Conservation (phyloP, 345 rosid species). For the Eutrema yunnanense region DNA sequence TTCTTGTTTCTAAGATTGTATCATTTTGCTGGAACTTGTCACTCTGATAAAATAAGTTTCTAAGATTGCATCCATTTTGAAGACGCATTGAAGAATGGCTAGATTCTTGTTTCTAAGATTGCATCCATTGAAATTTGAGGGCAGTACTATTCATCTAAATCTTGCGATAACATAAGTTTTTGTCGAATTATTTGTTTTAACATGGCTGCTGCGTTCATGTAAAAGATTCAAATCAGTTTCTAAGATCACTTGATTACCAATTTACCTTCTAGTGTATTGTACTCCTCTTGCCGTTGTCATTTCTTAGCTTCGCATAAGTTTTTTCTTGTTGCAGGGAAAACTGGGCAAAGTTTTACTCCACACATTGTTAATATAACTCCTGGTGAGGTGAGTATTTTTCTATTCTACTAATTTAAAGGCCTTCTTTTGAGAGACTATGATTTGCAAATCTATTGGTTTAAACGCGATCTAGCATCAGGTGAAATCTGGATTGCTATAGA, state of each 20-base stretch:
- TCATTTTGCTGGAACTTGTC: neutral
- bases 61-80: neutral
- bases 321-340: constrained; percentile 44
- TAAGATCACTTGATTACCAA: neutral
- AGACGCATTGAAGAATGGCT: neutral
- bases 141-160: neutral
- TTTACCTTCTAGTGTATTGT: neutral
- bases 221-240: neutral
- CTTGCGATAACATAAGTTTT: neutral
- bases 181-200: neutral
- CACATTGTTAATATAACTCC: constrained; percentile 64
- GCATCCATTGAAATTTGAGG: neutral
- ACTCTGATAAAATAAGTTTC: neutral
- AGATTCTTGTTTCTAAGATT: neutral
- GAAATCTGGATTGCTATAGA: neutral
- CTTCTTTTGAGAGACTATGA: neutral
- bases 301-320: neutral
- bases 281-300: neutral
- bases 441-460: neutral
- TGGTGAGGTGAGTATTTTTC: constrained; percentile 62
- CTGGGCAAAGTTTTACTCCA: constrained; percentile 73
- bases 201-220: neutral
- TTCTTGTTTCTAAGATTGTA: neutral
- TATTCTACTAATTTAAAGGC: neutral
- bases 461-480: neutral